Conservation (phyloP, 345 rosid species). For the Clausena lansium region DNA sequence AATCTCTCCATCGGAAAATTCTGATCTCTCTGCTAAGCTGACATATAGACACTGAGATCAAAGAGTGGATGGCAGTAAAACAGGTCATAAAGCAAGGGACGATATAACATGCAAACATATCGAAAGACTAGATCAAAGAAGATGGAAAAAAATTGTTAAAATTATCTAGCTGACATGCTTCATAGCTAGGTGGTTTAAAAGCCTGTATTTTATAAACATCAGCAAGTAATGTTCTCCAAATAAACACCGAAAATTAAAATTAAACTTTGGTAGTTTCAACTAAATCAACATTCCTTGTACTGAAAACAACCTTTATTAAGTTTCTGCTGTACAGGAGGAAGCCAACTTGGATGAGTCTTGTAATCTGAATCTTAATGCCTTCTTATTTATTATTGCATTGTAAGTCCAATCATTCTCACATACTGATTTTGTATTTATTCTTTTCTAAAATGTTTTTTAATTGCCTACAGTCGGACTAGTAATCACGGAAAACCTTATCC, state of each 20-base stretch:
- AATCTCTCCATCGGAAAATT: constrained; percentile 89
- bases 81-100: constrained; percentile 1
- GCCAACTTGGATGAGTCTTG: background rate
- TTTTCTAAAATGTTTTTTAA: background rate
- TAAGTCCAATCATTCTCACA: background rate
- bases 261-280: background rate
- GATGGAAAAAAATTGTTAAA: background rate
- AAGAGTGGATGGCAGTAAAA: constrained; percentile 23
- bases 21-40: constrained; percentile 66
- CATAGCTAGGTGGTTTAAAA: background rate
- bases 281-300: background rate
- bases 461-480: background rate
- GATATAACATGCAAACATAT: background rate
- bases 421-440: background rate
- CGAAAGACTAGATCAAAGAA: background rate
- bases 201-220: background rate
- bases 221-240: background rate
- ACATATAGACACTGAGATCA: constrained; percentile 62
- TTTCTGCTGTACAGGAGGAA: background rate
- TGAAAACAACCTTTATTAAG: background rate
- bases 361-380: background rate
- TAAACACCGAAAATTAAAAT: background rate
- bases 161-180: constrained; percentile 1
- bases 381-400: background rate
- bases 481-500: background rate